Conservation (phyloP, 2,329 filamentous ascomycete genomes). For the Neofusicoccum sp. region DNA sequence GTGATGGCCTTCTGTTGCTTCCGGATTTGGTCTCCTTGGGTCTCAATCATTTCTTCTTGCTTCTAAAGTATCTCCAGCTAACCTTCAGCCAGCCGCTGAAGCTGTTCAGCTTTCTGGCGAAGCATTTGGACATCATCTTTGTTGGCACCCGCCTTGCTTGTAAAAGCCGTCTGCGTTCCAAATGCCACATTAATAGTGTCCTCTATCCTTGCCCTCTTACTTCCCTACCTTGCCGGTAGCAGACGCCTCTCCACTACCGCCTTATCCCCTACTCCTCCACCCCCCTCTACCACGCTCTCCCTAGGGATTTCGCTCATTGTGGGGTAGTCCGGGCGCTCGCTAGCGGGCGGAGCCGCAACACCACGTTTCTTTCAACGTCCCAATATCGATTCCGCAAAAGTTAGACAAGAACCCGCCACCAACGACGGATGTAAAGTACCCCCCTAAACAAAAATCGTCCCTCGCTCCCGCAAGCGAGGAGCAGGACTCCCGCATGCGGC, state of each 20-base stretch:
- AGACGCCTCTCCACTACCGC: neutral
- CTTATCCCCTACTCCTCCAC: neutral
- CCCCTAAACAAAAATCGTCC: too few relatives aligned
- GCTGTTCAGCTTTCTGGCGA: neutral
- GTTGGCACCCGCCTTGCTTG: neutral
- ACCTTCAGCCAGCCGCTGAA: neutral
- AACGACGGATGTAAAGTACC: neutral
- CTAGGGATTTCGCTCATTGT: neutral
- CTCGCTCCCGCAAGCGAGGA: too few relatives aligned
- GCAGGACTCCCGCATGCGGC: too few relatives aligned
- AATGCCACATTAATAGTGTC: neutral
- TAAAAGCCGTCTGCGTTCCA: neutral
- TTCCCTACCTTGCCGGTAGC: neutral
- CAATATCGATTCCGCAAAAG: neutral
- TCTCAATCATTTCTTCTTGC: neutral
- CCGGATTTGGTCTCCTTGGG: neutral
- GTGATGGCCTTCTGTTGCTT: neutral
- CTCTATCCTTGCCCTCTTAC: neutral
- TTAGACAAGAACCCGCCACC: neutral
- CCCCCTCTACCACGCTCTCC: too few relatives aligned
- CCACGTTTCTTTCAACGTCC: neutral
- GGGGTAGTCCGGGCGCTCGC: neutral
- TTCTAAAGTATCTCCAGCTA: neutral
- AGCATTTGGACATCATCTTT: neutral
- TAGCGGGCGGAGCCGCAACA: neutral